Conservation (phyloP, 192 early-diverging fungal species). For the Umbelopsis isabellina region DNA sequence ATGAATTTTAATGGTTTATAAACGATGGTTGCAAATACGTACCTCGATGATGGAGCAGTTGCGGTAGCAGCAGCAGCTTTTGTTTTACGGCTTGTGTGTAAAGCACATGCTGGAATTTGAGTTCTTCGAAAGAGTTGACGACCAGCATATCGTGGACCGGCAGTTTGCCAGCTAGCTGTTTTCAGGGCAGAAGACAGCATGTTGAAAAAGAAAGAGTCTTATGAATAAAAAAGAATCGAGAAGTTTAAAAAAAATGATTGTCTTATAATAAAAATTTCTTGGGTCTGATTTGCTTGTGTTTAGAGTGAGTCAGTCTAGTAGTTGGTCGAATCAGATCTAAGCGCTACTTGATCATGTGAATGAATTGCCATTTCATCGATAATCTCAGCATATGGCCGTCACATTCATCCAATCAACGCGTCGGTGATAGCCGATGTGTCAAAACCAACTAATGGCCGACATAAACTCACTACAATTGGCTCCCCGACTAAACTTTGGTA, state of each 20-base stretch:
- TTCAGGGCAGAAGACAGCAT: conserved; percentile 14
- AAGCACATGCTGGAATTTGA: conserved; percentile 14
- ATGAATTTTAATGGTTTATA: conserved; percentile 13
- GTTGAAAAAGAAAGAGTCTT: background rate
- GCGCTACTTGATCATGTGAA: conserved; percentile 8
- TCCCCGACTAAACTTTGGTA: too few relatives aligned
- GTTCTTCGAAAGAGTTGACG: conserved; percentile 11
- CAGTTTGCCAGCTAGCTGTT: background rate
- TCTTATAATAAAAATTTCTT: conserved; percentile 6
- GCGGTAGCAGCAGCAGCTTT: conserved; percentile 5
- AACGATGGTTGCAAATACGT: background rate
- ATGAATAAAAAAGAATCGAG: background rate
- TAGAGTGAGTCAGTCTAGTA: conserved; percentile 9
- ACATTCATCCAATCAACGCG: conserved; percentile 14
- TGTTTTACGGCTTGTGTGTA: conserved; percentile 24
- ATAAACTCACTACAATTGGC: too few relatives aligned
- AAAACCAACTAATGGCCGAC: background rate
- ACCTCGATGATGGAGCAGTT: background rate
- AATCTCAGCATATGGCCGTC: conserved; percentile 14
- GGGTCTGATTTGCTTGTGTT: conserved; percentile 1
- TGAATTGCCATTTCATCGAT: background rate
- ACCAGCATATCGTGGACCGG: background rate
- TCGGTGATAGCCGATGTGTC: conserved; percentile 16
- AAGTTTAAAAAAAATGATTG: conserved; percentile 5
- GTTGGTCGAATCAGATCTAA: conserved; percentile 2